A percentile compares a stretch with the other conserved stretches of the same genome.
These are phyloP conservation scores for Cytospora paraplurivora DNA, from an alignment of 2,329 filamentous ascomycete species.

Conservation along the genomic window DNA sequence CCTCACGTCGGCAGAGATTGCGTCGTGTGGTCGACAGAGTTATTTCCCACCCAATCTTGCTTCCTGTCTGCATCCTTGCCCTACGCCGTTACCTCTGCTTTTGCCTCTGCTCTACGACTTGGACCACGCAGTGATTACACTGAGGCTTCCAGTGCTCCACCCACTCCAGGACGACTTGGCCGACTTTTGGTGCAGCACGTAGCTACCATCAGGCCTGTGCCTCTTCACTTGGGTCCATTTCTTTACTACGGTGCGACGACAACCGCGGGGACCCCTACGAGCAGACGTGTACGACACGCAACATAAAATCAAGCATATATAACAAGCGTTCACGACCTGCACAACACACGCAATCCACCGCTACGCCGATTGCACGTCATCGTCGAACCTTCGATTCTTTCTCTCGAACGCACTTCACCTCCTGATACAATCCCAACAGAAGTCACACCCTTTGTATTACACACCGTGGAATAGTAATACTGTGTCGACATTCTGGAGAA, in stretches of 20 bases:
- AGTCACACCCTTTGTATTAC: not conserved
- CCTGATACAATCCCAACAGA: not conserved
- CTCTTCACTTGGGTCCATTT: constrained; percentile 5
- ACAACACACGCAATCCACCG: not conserved
- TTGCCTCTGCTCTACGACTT: not conserved
- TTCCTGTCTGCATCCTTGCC: not conserved
- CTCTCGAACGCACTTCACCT: constrained; percentile 3
- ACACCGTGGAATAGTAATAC: not conserved
- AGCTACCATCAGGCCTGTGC: constrained; percentile 9
- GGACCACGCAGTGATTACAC: not conserved
- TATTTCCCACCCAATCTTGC: not conserved
- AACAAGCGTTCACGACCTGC: constrained; percentile 5
- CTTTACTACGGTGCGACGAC: constrained; percentile 8
- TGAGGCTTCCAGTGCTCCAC: constrained; percentile 4
- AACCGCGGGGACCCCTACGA: not conserved
- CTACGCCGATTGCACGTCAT: not conserved
- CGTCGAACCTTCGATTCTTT: constrained; percentile 1
- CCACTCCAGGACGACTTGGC: constrained; percentile 16
- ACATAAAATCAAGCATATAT: constrained; percentile 1
- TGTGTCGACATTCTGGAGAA: not conserved
- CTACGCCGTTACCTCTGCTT: not conserved
- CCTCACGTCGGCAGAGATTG: constrained; percentile 21
- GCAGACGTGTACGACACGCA: not conserved
- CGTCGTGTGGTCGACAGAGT: constrained; percentile 18
- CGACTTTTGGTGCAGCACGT: constrained; percentile 1